phyloP scores from a whole-genome alignment of 2,329 filamentous ascomycete species.

The Apiospora malaysiana region DNA sequence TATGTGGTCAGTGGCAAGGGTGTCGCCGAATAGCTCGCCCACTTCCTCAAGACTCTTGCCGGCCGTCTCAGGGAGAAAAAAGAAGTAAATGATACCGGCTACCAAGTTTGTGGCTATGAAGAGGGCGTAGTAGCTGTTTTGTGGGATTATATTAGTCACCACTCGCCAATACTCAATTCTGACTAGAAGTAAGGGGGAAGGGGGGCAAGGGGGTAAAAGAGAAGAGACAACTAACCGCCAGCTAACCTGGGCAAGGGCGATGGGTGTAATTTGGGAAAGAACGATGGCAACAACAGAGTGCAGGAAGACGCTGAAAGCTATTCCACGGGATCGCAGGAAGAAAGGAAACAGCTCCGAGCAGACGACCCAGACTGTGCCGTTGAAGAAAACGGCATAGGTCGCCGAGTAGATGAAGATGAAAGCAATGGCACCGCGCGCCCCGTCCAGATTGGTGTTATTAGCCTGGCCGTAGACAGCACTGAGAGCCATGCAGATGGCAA shows the following conservation, averaged over 20 bases:
- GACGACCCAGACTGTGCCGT: conserved; percentile 43
- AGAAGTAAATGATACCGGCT: conserved; percentile 42
- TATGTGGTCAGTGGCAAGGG: conserved; percentile 18
- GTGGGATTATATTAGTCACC: background rate
- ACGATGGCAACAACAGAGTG: background rate
- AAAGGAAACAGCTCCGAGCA: conserved; percentile 42
- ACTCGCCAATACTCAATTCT: background rate
- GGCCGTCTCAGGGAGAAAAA: conserved; percentile 32
- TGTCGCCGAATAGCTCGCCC: conserved; percentile 36
- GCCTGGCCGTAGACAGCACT: background rate
- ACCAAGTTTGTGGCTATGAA: conserved; percentile 40
- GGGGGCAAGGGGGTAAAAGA: background rate
- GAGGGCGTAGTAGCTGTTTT: background rate
- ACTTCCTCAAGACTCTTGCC: conserved; percentile 33
- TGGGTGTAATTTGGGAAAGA: background rate
- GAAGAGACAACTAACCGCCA: background rate
- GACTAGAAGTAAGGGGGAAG: background rate
- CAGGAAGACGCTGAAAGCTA: background rate
- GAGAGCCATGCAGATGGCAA: background rate
- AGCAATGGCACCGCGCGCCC: conserved; percentile 41
- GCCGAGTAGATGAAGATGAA: conserved; percentile 46
- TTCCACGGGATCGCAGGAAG: conserved; percentile 37
- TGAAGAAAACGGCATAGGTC: conserved; percentile 45
- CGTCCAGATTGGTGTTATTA: conserved; percentile 27
- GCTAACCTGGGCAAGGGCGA: background rate